Evolutionary conservation across 371 early-diverging fungal species (phyloP), one percentile per base, ranked within the genome.

Genomic region (Mucor indicus): DNA sequence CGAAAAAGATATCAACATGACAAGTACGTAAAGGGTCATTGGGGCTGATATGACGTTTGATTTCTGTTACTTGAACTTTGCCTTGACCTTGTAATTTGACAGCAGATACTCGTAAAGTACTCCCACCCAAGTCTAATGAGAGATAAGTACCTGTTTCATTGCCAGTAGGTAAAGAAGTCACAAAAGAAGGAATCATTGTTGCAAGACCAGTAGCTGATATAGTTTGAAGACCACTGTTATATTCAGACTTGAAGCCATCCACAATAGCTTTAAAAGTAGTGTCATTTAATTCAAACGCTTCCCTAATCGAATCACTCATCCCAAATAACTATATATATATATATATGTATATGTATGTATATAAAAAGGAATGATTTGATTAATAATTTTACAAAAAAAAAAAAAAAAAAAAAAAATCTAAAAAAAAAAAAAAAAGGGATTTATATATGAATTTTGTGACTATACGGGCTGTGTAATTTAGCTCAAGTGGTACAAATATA

Each of bases 41-140:
- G 30, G 30, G 30, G 6, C 8, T 12, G 12, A 29, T 29, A 12
- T 29, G 30, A 5, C 36, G 49, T 20, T 50, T 55, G 7, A 43
- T 24, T 33, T 55, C 47, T 7, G 38, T 13, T 38, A 47, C 47
- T n/a, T 47, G 20, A 56, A 24, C 76, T 44, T 46, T 86, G 76
- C 41, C 91, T 41, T 47, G 47, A 0, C 39, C 45, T 19, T 38
- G 37, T 12, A 44, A 21, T 38, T 45, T 45, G 6, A 52, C 35
- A 7, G 35, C 79, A 58, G 89, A 91, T 0, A 95, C 90, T 12
- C 97, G 84, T 53, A 96, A 74, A 62, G 93, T 91, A 40, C 93
- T 90, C 30, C 96, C 96, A 38, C 95, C 97, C 22, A 95, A 69
- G 64, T 96, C 96, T 38, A 96, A 75, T 7, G 93, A 92, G 23